phyloP scores from a whole-genome alignment of 2,329 filamentous ascomycete genomes.

The Chrysosporium keratinophilum region DNA sequence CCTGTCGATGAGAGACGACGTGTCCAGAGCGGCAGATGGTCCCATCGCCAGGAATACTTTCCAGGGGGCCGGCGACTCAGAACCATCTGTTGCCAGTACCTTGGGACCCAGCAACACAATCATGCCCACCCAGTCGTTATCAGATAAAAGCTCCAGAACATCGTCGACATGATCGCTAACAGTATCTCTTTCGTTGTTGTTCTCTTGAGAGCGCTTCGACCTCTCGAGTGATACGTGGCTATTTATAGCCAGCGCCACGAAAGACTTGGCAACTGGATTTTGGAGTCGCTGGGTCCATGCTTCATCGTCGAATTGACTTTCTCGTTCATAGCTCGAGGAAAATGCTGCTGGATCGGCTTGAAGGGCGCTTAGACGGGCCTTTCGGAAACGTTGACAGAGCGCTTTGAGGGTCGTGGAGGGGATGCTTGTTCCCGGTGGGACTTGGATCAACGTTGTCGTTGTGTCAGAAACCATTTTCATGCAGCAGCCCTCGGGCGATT shows the following conservation, averaged over 20 bases:
- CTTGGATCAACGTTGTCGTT: constrained; percentile 7
- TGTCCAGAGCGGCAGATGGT: background rate
- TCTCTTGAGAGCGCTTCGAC: background rate
- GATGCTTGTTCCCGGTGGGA: constrained; percentile 8
- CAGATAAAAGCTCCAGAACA: constrained; percentile 12
- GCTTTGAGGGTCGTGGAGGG: constrained; percentile 4
- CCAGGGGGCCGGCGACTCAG: constrained; percentile 10
- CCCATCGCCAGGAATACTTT: constrained; percentile 8
- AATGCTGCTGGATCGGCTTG: constrained; percentile 24
- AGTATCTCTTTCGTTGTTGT: background rate
- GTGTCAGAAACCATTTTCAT: background rate
- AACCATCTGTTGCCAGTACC: constrained; percentile 9
- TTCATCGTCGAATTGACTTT: constrained; percentile 20
- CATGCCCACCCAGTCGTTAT: constrained; percentile 25
- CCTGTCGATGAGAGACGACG: constrained; percentile 9
- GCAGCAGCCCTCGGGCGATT: background rate
- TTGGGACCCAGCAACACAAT: constrained; percentile 23
- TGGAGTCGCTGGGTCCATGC: constrained; percentile 24
- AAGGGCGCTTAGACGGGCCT: constrained; percentile 22
- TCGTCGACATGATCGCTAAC: background rate
- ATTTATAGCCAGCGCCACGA: constrained; percentile 18
- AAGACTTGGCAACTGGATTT: constrained; percentile 22
- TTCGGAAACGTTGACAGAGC: constrained; percentile 18
- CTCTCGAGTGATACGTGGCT: background rate
- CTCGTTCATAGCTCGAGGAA: constrained; percentile 24